These are phyloP conservation scores for Aspergillus steynii DNA, from an alignment of 495 filamentous ascomycete species.

Conservation along the genomic window DNA sequence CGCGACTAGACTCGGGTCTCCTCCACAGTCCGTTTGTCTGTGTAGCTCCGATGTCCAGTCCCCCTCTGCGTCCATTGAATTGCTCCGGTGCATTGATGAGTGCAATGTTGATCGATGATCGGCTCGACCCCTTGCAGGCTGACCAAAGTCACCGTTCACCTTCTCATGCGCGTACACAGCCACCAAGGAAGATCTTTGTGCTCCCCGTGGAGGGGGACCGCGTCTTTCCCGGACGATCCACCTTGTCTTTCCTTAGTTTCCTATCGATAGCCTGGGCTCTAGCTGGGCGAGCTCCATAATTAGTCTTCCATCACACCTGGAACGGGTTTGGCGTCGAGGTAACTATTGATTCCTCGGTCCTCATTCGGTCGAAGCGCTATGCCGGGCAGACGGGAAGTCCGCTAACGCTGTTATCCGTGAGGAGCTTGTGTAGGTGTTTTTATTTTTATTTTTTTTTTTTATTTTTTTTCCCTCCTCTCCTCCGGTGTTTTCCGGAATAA, in stretches of 20 bases:
- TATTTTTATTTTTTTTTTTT: not conserved
- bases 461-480: not conserved
- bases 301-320: not conserved
- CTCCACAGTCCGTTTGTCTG: not conserved
- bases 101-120: not conserved
- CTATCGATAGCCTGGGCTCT: not conserved
- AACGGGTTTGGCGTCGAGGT: not conserved
- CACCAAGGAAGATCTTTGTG: not conserved
- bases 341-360: not conserved
- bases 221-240: not conserved
- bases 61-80: not conserved
- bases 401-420: not conserved
- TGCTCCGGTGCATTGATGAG: not conserved
- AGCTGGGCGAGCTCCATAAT: not conserved
- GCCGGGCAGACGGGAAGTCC: too few relatives aligned
- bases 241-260: not conserved
- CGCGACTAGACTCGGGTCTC: not conserved
- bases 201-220: not conserved
- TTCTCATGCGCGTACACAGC: not conserved
- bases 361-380: not conserved
- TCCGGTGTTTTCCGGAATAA: not conserved
- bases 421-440: not conserved
- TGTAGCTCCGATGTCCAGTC: too few relatives aligned
- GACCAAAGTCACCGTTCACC: not conserved
- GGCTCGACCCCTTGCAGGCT: not conserved